These are phyloP conservation scores for Penicillium sp. DNA, from an alignment of 2,329 filamentous ascomycete species.

Conservation along the genomic window DNA sequence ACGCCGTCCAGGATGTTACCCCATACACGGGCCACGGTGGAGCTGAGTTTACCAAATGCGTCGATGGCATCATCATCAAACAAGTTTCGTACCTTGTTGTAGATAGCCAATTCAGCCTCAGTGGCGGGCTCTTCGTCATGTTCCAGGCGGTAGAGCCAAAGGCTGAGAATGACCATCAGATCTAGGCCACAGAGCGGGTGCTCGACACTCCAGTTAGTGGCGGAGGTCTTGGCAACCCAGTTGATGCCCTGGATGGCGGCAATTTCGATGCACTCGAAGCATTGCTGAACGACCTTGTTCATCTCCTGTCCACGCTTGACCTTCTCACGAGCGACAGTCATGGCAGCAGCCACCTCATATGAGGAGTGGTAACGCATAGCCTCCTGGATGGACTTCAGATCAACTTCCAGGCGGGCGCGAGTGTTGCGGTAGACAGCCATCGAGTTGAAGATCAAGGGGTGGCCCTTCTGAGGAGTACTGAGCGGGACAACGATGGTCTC, in stretches of 20 bases:
- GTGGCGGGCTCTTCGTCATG: constrained; percentile 82
- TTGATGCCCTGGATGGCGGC: constrained; percentile 91
- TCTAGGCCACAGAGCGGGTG: constrained; percentile 95
- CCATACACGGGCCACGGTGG: constrained; percentile 93
- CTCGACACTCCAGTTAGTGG: constrained; percentile 98
- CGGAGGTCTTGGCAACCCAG: constrained; percentile 96
- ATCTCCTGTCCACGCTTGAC: constrained; percentile 95
- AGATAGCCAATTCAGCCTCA: constrained; percentile 44
- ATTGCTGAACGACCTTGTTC: constrained; percentile 97
- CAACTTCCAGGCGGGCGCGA: constrained; percentile 85
- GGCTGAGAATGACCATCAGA: constrained; percentile 93
- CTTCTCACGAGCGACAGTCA: constrained; percentile 90
- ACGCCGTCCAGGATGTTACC: constrained; percentile 98
- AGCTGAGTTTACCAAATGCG: constrained; percentile 81
- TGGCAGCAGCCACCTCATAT: constrained; percentile 93
- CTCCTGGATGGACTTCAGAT: constrained; percentile 93
- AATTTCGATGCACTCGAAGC: constrained; percentile 96
- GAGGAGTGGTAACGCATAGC: constrained; percentile 95
- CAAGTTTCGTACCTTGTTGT: constrained; percentile 75
- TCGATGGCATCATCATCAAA: constrained; percentile 86
- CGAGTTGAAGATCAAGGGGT: constrained; percentile 96
- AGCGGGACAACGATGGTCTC: constrained; percentile 85
- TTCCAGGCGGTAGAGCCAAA: constrained; percentile 99
- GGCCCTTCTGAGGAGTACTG: constrained; percentile 91
- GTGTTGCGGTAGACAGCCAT: constrained; percentile 97